Percentiles rank a stretch among this genome's conserved stretches.
These are phyloP conservation scores for Leonotis leonurus DNA, from an alignment of 257 asterid genomes.

Conservation along the genomic window DNA sequence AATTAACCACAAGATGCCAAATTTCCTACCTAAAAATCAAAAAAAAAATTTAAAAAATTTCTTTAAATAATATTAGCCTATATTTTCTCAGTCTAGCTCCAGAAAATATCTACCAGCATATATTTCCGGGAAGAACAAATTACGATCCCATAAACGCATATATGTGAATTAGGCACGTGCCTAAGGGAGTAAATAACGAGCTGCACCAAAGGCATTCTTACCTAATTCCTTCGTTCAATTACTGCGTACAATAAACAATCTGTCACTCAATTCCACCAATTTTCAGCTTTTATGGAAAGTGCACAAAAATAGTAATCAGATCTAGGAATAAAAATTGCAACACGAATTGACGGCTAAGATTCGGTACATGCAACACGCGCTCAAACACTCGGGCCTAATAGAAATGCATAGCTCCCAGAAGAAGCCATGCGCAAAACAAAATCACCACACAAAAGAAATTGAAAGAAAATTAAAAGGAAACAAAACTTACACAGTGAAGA, in stretches of 20 bases:
- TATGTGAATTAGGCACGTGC: not conserved
- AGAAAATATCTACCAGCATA: not conserved
- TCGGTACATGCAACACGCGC: conserved; percentile 8
- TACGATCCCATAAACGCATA: not conserved
- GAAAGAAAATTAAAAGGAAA: not conserved
- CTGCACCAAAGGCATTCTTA: not conserved
- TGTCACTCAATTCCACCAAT: conserved; percentile 13
- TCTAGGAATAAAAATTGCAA: conserved; percentile 5
- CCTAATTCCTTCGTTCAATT: not conserved
- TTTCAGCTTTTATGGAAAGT: not conserved
- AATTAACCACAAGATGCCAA: not conserved
- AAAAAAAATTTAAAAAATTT: not conserved
- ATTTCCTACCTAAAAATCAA: conserved; percentile 1
- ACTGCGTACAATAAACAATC: not conserved
- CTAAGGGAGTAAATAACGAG: not conserved
- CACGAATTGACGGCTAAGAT: conserved; percentile 2
- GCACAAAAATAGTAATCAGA: conserved; percentile 5
- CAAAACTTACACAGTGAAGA: conserved; percentile 32
- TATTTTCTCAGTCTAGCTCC: not conserved
- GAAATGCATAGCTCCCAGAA: not conserved
- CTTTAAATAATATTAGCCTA: not conserved
- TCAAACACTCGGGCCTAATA: not conserved
- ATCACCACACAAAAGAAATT: not conserved
- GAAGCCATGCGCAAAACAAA: not conserved
- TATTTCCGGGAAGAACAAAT: not conserved